A percentile compares a stretch with the other conserved stretches of the same genome.
Conservation (phyloP, 768 basidiomycete genomes). For the Auricularia heimuer region DNA sequence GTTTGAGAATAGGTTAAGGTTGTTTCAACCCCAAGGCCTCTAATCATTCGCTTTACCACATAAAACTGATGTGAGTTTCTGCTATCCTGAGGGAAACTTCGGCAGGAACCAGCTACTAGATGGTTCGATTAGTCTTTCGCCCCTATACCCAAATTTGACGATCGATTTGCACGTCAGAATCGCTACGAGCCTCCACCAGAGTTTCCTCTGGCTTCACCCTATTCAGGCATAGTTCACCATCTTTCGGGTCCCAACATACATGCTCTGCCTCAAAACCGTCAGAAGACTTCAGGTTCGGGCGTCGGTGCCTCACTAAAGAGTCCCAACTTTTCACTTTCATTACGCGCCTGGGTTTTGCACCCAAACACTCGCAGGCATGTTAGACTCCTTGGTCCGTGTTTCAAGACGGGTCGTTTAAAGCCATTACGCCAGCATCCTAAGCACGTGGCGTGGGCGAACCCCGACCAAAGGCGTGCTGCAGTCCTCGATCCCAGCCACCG, state of each 20-base stretch:
- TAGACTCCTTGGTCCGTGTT: constrained; percentile 84
- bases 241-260: constrained; percentile 82
- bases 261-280: constrained; percentile 72
- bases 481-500: constrained; percentile 50
- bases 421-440: constrained; percentile 72
- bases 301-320: constrained; percentile 59
- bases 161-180: constrained; percentile 96
- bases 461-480: constrained; percentile 50
- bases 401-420: constrained; percentile 75
- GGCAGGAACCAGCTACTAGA: constrained; percentile 89
- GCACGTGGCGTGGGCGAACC: constrained; percentile 44
- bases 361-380: constrained; percentile 74
- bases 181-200: constrained; percentile 92
- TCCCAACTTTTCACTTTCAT: constrained; percentile 64
- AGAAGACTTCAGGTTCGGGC: constrained; percentile 65
- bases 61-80: constrained; percentile 49
- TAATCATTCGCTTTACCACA: constrained; percentile 80
- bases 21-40: constrained; percentile 82
- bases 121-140: constrained; percentile 95
- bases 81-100: constrained; percentile 78
- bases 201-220: constrained; percentile 93
- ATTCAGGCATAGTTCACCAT: constrained; percentile 86
- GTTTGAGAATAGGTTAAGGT: constrained; percentile 78
- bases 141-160: constrained; percentile 93
- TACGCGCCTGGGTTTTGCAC: constrained; percentile 59